Evolutionary conservation across 2,329 filamentous ascomycete species (phyloP), one percentile per base, ranked within the genome.

Genomic region (Phoma herbarum): DNA sequence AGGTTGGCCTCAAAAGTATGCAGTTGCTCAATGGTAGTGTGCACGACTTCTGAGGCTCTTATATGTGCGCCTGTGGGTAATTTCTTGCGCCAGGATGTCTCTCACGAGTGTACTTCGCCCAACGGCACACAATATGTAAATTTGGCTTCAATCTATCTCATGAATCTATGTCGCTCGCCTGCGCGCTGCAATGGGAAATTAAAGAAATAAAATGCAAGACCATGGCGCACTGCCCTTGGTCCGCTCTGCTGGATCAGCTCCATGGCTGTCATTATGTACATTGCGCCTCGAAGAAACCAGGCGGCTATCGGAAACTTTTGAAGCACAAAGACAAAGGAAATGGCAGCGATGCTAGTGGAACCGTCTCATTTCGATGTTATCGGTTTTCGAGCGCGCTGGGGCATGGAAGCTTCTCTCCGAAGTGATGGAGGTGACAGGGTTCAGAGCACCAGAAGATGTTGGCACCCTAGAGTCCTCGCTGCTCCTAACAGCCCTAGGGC

Each of bases 341-440:
- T 12, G 9, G 14, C 9, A 11, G 9, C 9, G 8, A 46, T 37
- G 52, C 53, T 51, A 74, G 23, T 61, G 69, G 25, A 75, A 63
- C 11, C 64, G 64, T 58, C 65, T 70, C 74, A 77, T 75, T 60
- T 77, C 73, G 42, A 69, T 63, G 18, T 58, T 71, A n/a, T 76
- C 73, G 11, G 73, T 75, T 33, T 66, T 64, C 14, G 71, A 60
- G 8, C 74, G 64, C 6, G 31, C 37, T 6, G 73, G 75, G 1
- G 60, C 58, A 28, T 44, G 52, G 52, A 72, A 73, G 2, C 66
- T 59, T 16, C 64, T 60, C 25, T 72, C 68, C 2, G 69, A 64
- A 12, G 56, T 54, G 11, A 50, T 54, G 41, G 50, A 54, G 28
- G 23, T 54, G 26, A 46, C 51, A 9, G 37, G 49, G n/a, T 52